phyloP scores from a whole-genome alignment of 371 early-diverging fungal species.

The Coemansia sp. region DNA sequence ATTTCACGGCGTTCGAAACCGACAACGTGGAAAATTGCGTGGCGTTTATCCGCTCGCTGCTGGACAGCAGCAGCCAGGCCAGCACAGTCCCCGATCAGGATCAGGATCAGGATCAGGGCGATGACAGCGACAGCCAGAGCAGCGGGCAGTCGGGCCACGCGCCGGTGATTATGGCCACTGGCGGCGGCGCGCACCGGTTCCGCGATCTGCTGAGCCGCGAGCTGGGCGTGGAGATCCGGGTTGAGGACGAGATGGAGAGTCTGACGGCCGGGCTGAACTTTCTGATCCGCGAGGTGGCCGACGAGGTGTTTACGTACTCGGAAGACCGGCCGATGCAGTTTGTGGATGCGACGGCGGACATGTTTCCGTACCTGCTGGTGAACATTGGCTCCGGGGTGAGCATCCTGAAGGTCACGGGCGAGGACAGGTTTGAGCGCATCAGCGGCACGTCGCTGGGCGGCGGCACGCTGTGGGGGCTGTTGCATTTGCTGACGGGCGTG shows the following conservation, averaged over 20 bases:
- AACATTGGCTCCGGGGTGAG: conserved; percentile 75
- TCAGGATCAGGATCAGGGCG: background rate
- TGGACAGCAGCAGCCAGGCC: conserved; percentile 55
- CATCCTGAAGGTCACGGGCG: conserved; percentile 69
- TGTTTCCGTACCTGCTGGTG: conserved; percentile 57
- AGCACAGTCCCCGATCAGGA: conserved; percentile 21
- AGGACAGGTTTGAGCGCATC: conserved; percentile 68
- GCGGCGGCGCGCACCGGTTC: conserved; percentile 53
- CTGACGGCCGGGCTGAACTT: conserved; percentile 84
- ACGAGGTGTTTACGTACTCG: conserved; percentile 94
- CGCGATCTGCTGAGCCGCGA: conserved; percentile 28
- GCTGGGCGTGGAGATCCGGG: conserved; percentile 47
- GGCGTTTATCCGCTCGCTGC: conserved; percentile 72
- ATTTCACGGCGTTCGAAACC: conserved; percentile 93
- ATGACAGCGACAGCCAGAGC: background rate
- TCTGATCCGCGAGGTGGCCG: conserved; percentile 86
- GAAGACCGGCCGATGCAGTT: conserved; percentile 79
- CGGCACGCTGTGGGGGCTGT: conserved; percentile 96
- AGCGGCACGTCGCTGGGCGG: conserved; percentile 96
- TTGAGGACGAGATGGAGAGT: conserved; percentile 53
- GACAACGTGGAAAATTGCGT: conserved; percentile 87
- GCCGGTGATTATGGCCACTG: conserved; percentile 51
- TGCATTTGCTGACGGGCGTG: conserved; percentile 81
- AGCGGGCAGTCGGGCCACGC: conserved; percentile 44
- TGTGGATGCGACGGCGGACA: conserved; percentile 59